phyloP scores from a whole-genome alignment of 1,139 yeast genomes.

The Blastobotrys serpentis region DNA sequence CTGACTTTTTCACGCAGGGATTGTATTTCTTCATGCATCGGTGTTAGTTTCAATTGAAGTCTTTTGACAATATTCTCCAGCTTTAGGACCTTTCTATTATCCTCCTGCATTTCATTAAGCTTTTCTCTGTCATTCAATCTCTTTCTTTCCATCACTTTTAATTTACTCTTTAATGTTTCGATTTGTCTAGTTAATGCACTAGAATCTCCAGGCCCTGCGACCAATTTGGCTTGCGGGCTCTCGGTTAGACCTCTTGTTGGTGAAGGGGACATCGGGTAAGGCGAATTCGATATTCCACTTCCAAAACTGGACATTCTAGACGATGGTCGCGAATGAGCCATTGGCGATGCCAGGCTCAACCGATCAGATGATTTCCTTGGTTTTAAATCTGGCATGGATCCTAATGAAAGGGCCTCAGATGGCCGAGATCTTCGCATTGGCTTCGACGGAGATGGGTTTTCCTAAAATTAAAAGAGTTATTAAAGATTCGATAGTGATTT shows the following conservation, averaged over 20 bases:
- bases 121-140: slow-evolving; percentile 34
- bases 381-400: slow-evolving; percentile 3
- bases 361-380: slow-evolving; percentile 6
- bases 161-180: slow-evolving; percentile 33
- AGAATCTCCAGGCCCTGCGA: slow-evolving; percentile 8
- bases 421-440: neutral
- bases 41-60: slow-evolving; percentile 36
- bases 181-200: slow-evolving; percentile 27
- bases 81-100: slow-evolving; percentile 33
- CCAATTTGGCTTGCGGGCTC: neutral
- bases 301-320: slow-evolving; percentile 4
- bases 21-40: slow-evolving; percentile 40
- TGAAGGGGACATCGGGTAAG: neutral
- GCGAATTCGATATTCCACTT: neutral
- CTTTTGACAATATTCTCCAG: slow-evolving; percentile 45
- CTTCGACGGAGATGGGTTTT: slow-evolving; percentile 12
- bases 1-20: slow-evolving; percentile 30
- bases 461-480: neutral
- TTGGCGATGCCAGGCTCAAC: neutral
- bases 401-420: neutral
- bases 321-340: neutral
- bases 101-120: slow-evolving; percentile 26
- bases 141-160: slow-evolving; percentile 34
- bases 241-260: neutral
- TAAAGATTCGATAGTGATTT: too few species aligned